phyloP scores from a whole-genome alignment of 148 eudicot genomes.

The Bassia scoparia region DNA sequence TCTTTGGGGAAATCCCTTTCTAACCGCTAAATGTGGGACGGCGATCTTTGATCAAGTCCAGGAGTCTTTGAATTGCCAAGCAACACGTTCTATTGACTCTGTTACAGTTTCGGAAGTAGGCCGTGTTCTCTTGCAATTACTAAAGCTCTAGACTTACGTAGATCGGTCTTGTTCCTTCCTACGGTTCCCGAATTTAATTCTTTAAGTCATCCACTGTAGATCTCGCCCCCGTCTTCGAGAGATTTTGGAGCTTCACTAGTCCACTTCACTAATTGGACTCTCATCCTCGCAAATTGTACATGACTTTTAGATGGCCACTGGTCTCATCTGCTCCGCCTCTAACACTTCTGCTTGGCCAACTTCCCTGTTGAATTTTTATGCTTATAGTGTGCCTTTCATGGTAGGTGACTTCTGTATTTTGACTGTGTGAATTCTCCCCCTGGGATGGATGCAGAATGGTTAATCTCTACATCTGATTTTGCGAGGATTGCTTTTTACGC shows the following conservation, averaged over 20 bases:
- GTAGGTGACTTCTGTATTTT: too few relatives aligned
- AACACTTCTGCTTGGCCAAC: too few relatives aligned
- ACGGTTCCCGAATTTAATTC: neutral
- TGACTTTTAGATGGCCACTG: neutral
- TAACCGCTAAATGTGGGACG: neutral
- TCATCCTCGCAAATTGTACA: neutral
- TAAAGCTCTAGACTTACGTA: neutral
- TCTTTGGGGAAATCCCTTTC: neutral
- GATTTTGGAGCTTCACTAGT: neutral
- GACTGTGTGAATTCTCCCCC: too few relatives aligned
- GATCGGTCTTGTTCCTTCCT: neutral
- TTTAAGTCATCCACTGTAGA: neutral
- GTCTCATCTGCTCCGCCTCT: neutral
- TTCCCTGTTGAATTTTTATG: neutral
- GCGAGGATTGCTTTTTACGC: neutral
- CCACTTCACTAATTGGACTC: neutral
- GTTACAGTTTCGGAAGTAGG: neutral
- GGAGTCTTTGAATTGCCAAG: neutral
- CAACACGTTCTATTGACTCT: neutral
- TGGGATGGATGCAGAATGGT: too few relatives aligned
- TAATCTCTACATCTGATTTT: neutral
- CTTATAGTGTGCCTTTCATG: neutral
- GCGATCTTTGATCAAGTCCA: neutral
- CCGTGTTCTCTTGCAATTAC: neutral
- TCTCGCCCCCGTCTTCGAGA: constrained; percentile 9